Evolutionary conservation across 257 asterid species (phyloP).

Genomic region (Leptodermis oblonga): DNA sequence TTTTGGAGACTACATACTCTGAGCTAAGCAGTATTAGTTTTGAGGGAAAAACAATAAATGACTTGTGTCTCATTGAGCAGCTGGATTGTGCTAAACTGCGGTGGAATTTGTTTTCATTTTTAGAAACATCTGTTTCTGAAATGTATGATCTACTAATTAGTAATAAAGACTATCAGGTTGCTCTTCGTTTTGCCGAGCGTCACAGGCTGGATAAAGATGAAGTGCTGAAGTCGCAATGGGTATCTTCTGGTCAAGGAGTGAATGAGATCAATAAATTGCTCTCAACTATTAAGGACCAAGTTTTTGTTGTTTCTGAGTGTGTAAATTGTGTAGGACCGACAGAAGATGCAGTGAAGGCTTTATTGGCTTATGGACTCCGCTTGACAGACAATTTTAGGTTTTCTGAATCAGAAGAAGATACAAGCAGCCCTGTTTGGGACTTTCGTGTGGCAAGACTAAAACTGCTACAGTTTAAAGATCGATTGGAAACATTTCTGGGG

Average conservation of each 20-base stretch:
- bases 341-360: slow-evolving; percentile 68
- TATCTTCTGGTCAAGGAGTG: slow-evolving; percentile 73
- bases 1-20: slow-evolving; percentile 54
- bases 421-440: slow-evolving; percentile 58
- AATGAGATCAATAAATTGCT: slow-evolving; percentile 63
- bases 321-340: slow-evolving; percentile 72
- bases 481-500: slow-evolving; percentile 92
- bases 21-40: slow-evolving; percentile 35
- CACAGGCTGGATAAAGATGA: slow-evolving; percentile 87
- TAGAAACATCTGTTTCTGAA: slow-evolving; percentile 66
- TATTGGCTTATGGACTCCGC: slow-evolving; percentile 70
- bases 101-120: slow-evolving; percentile 71
- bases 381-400: slow-evolving; percentile 61
- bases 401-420: slow-evolving; percentile 50
- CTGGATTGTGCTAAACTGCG: slow-evolving; percentile 42
- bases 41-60: slow-evolving; percentile 30
- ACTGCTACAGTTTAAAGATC: slow-evolving; percentile 70
- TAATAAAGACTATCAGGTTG: slow-evolving; percentile 62
- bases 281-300: slow-evolving; percentile 58
- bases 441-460: slow-evolving; percentile 76
- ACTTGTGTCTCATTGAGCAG: slow-evolving; percentile 32
- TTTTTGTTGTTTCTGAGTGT: slow-evolving; percentile 69
- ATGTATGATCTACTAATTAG: slow-evolving; percentile 63
- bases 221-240: slow-evolving; percentile 84
- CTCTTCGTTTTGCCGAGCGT: slow-evolving; percentile 71